Percentiles rank a stretch among this genome's conserved stretches.
Evolutionary conservation across 345 rosid species (phyloP).

Genomic region (Hibiscus mutabilis): DNA sequence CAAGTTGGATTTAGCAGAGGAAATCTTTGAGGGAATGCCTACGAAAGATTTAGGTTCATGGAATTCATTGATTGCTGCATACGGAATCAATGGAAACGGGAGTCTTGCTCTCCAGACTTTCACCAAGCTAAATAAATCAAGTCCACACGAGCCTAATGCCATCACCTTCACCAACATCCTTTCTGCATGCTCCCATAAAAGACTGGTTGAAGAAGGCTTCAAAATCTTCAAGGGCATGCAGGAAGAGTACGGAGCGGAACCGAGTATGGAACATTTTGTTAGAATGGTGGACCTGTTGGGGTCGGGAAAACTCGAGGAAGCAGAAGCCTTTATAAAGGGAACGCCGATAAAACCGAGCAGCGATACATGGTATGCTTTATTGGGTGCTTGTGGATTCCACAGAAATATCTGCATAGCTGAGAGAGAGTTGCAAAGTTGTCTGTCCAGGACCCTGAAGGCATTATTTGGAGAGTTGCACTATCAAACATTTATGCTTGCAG

Average conservation of each 20-base stretch:
- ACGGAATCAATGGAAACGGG: constrained; percentile 36
- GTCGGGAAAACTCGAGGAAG: constrained; percentile 44
- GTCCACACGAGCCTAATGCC: constrained; percentile 11
- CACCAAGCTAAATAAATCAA: constrained; percentile 9
- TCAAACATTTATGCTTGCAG: constrained; percentile 25
- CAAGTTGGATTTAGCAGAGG: constrained; percentile 23
- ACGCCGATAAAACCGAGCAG: constrained; percentile 18
- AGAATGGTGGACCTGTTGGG: constrained; percentile 52
- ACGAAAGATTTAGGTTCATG: constrained; percentile 34
- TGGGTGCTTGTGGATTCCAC: constrained; percentile 21
- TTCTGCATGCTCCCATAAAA: constrained; percentile 39
- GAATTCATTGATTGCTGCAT: constrained; percentile 39
- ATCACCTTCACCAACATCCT: constrained; percentile 37
- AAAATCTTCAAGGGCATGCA: constrained; percentile 28
- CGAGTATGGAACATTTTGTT: constrained; percentile 36
- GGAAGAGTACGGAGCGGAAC: constrained; percentile 20
- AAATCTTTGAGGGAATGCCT: constrained; percentile 28
- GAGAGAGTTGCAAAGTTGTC: constrained; percentile 20
- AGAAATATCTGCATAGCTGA: constrained; percentile 15
- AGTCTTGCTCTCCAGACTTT: constrained; percentile 21
- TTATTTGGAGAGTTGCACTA: constrained; percentile 25
- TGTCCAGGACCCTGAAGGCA: constrained; percentile 18
- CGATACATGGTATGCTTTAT: constrained; percentile 19
- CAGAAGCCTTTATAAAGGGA: constrained; percentile 28
- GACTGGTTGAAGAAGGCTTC: constrained; percentile 38